Base-by-base conservation (phyloP, 2,329 filamentous ascomycete species). In the Monosporascus sp. region DNA sequence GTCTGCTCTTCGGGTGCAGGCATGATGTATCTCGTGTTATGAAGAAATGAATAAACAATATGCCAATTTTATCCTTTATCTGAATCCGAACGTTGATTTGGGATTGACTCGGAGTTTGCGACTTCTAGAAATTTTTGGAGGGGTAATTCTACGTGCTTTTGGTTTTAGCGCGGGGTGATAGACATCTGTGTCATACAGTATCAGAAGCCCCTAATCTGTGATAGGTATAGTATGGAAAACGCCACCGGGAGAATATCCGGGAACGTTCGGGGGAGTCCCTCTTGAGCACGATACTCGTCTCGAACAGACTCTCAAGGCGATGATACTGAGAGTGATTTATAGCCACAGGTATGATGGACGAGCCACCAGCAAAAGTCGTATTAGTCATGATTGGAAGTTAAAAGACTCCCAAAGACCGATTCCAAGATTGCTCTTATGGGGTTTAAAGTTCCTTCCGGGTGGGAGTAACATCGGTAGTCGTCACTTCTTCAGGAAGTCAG, bases 401-500 rank as follows among this genome's bases (percentile, higher is more conserved):
- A 34, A 34, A 34, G 31, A 14, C 9, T 34, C 31, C 14, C 31
- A 34, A 34, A 4, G 9, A 14, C 9, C 31, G 31, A 34, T 11
- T 34, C 31, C 31, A 34, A 34, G 11, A 34, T 14, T 14, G 31
- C 31, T 34, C 3, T 34, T 11, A 5, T 14, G 31, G 5, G 31
- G 31, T 14, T 14, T 34, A 34, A 34, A 14, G 31, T 34, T 34
- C 31, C 4, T 34, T 14, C 27, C 3, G 11, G 31, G 31, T 2
- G 11, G 14, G 9, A 34, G 31, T 4, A 34, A 9, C 1, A 9
- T 43, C 14, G 19, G 40, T 43, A 44, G 14, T 6, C n/a, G n/a
- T 59, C 54, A 69, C 54, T 72, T 73, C 59, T 72, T 71, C 74
- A 80, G 76, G 57, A 84, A 83, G 64, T 82, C 78, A 31, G 78